These are phyloP conservation scores for Calonectria ilicicola DNA, from an alignment of 2,329 filamentous ascomycete genomes.

Conservation along the genomic window DNA sequence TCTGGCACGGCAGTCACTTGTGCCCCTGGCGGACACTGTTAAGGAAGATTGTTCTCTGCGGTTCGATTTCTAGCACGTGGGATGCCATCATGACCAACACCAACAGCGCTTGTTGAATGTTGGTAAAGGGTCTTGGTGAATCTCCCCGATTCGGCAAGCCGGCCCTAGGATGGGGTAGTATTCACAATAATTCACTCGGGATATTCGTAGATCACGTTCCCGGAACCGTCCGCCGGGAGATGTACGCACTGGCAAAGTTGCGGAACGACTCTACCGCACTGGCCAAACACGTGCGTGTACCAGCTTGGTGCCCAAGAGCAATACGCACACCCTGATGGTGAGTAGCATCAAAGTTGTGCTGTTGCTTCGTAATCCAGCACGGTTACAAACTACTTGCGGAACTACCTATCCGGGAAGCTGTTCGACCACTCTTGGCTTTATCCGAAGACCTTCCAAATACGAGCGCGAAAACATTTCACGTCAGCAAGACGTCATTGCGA, in stretches of 20 bases:
- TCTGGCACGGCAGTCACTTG: background rate
- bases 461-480: background rate
- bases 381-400: slow-evolving; percentile 5
- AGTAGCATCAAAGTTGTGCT: background rate
- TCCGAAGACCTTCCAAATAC: background rate
- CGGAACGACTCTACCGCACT: background rate
- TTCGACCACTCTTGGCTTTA: background rate
- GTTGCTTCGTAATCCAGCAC: background rate
- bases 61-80: background rate
- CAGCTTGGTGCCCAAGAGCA: slow-evolving; percentile 1
- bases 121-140: background rate
- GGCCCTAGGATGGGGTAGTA: background rate
- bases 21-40: background rate
- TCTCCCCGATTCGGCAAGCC: background rate
- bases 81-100: background rate
- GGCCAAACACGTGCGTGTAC: background rate
- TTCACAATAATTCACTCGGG: background rate
- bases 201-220: background rate
- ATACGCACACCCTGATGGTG: background rate
- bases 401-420: background rate
- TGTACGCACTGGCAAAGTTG: background rate
- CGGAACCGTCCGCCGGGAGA: background rate
- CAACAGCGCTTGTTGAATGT: background rate
- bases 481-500: background rate
- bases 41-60: background rate